Percentiles rank a stretch among this genome's conserved stretches.
Evolutionary conservation across 768 basidiomycete species (phyloP).

Genomic region (Cystofilobasidium bisporidii): DNA sequence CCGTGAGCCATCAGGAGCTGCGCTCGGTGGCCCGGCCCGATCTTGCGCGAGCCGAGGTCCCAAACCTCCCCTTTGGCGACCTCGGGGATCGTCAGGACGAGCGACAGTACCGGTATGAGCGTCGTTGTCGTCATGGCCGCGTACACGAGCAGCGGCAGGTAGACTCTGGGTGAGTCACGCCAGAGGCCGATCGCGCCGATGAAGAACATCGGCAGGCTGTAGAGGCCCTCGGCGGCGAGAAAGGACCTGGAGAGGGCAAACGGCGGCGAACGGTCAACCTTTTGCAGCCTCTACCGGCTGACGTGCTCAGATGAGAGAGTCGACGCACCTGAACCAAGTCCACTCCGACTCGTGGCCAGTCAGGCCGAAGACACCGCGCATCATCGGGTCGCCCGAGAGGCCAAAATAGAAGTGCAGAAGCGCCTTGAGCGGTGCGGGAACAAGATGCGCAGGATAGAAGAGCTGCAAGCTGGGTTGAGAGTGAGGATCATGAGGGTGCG

Average conservation of each 20-base stretch:
- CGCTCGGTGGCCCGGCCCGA: constrained; percentile 44
- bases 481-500: background rate
- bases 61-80: background rate
- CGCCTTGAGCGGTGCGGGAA: constrained; percentile 48
- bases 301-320: too few relatives aligned
- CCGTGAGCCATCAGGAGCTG: constrained; percentile 60
- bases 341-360: constrained; percentile 4
- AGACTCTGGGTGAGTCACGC: constrained; percentile 46
- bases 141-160: constrained; percentile 60
- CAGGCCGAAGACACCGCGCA: constrained; percentile 26
- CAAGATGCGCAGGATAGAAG: constrained; percentile 44
- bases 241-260: constrained; percentile 20
- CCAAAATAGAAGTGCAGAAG: constrained; percentile 40
- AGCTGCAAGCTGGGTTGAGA: constrained; percentile 46
- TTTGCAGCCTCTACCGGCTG: too few relatives aligned
- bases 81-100: constrained; percentile 47
- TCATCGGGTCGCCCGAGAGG: constrained; percentile 28
- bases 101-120: constrained; percentile 58
- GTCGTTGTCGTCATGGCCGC: constrained; percentile 70
- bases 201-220: constrained; percentile 66
- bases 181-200: constrained; percentile 46
- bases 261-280: too few relatives aligned
- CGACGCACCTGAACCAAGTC: background rate
- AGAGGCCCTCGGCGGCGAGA: constrained; percentile 38
- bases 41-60: background rate